phyloP scores from a whole-genome alignment of 164 flowering plant genomes.

The Cinnamomum micranthum region DNA sequence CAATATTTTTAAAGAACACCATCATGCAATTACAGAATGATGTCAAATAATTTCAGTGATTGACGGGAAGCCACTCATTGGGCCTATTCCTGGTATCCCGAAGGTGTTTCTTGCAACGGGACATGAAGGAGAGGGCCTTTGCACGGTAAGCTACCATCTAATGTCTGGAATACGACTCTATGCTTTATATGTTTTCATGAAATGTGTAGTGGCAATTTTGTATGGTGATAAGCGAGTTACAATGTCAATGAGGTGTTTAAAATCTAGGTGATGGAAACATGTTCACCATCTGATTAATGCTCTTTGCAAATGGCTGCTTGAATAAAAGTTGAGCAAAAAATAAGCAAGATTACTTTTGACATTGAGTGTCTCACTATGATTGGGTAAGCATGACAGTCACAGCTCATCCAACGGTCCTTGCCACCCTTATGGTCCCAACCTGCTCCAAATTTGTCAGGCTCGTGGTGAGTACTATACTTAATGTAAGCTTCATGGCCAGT shows the following conservation, averaged over 20 bases:
- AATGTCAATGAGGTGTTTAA: no score
- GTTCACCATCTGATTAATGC: neutral
- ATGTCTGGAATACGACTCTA: neutral
- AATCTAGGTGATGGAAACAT: neutral
- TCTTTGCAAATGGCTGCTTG: neutral
- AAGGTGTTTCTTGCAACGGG: conserved; percentile 80
- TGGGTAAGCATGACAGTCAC: no score
- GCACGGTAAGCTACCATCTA: conserved; percentile 45
- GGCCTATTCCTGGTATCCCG: conserved; percentile 70
- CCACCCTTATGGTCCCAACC: no score
- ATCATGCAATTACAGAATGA: neutral
- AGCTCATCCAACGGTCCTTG: no score
- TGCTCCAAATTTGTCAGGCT: no score
- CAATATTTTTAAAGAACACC: neutral
- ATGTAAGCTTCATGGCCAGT: no score
- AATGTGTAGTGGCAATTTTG: neutral
- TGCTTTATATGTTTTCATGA: neutral
- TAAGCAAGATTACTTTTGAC: no score
- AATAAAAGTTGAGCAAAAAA: neutral
- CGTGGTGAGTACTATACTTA: no score
- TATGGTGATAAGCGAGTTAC: neutral
- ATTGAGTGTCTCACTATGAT: no score
- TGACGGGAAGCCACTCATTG: conserved; percentile 90
- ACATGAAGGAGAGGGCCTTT: conserved; percentile 93
- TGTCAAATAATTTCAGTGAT: conserved; percentile 48